These are phyloP conservation scores for Ogataea methanolica DNA, from an alignment of 805 yeast species.

Conservation along the genomic window DNA sequence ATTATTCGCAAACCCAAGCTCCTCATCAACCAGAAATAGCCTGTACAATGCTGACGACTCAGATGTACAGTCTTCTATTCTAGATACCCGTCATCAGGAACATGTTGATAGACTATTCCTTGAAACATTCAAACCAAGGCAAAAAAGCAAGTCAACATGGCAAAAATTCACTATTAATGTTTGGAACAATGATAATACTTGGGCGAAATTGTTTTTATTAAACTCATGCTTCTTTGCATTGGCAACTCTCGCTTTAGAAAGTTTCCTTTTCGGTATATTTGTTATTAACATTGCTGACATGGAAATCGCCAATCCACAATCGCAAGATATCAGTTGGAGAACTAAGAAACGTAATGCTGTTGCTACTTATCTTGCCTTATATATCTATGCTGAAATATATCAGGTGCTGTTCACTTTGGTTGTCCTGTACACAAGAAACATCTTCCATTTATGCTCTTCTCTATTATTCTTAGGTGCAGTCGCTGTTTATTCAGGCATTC, in stretches of 20 bases:
- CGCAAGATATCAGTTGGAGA: slow-evolving; percentile 21
- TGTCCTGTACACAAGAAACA: slow-evolving; percentile 33
- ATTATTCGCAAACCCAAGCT: no score
- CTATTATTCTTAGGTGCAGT: slow-evolving; percentile 34
- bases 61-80: background rate
- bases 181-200: slow-evolving; percentile 12
- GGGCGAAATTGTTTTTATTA: slow-evolving; percentile 23
- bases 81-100: background rate
- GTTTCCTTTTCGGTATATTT: slow-evolving; percentile 36
- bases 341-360: slow-evolving; percentile 15
- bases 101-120: slow-evolving; percentile 1
- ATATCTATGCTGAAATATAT: slow-evolving; percentile 39
- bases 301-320: slow-evolving; percentile 2
- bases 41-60: background rate
- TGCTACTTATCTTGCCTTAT: slow-evolving; percentile 37
- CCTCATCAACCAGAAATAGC: background rate
- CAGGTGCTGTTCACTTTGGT: slow-evolving; percentile 34
- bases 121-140: slow-evolving; percentile 6
- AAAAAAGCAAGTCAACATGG: slow-evolving; percentile 1
- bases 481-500: slow-evolving; percentile 42
- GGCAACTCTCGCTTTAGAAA: slow-evolving; percentile 33
- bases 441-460: slow-evolving; percentile 31
- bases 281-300: slow-evolving; percentile 27
- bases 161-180: slow-evolving; percentile 4
- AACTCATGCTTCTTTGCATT: slow-evolving; percentile 33